Base-by-base conservation (phyloP, 2,329 filamentous ascomycete species). In the Fusarium piperis region DNA sequence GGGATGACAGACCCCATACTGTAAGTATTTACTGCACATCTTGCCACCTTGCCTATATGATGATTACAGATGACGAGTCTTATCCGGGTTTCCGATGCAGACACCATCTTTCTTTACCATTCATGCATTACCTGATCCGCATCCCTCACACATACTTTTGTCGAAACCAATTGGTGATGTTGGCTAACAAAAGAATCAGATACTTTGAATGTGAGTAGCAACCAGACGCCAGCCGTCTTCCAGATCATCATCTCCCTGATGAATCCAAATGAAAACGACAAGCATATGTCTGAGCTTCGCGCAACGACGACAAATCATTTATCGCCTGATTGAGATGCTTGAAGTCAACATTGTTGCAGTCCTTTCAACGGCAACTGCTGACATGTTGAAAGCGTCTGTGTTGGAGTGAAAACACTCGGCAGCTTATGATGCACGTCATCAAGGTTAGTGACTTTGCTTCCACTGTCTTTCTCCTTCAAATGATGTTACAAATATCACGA, bases 241-340 rank as follows among this genome's bases (percentile, higher is more conserved):
- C 38, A 58, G 68, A 62, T 62, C 41, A 58, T 71, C 67, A 70
- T 74, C 73, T 76, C 70, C 77, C 90, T 96, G 94, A 96, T 96
- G 93, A 96, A 88, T 82, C 87, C 89, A 94, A 92, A 89, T 87
- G 85, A 87, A 88, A 92, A 90, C 90, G 94, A 97, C 94, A 97
- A 97, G 94, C 94, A 97, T 97, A 97, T 97, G 94, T 97, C 94
- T 88, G 91, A 97, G 94, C 90, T 87, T 48, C 80, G 80, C 85
- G 82, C 82, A 69, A 81, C 78, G 82, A 83, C 77, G 82, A 83
- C 72, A 82, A 79, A 70, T 77, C 78, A 80, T 82, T 80, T 77
- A 76, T 73, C 71, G 62, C 65, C 78, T 80, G 78, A 79, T 76
- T 61, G 69, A 76, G 74, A 74, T 68, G 63, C 58, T 52, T 62